Conservation (phyloP, 805 yeast species). For the Ogataea nitratoaversa region DNA sequence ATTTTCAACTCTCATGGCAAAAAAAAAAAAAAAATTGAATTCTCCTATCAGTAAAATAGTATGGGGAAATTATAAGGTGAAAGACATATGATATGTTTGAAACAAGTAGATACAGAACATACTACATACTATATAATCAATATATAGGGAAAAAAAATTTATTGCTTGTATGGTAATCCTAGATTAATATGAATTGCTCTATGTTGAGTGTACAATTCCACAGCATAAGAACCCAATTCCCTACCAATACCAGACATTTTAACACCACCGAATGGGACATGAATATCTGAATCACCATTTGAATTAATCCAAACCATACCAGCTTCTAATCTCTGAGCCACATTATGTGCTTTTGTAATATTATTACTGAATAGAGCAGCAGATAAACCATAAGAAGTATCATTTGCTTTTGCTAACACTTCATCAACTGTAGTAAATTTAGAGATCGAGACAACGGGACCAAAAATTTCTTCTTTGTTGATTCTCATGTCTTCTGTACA, state of each 20-base stretch:
- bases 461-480: constrained; percentile 72
- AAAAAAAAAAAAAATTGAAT: too few species aligned
- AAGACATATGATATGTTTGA: too few species aligned
- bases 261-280: constrained; percentile 67
- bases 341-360: constrained; percentile 56
- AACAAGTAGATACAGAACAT: too few species aligned
- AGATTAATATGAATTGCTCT: constrained; percentile 71
- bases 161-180: constrained; percentile 4
- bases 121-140: too few species aligned
- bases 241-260: constrained; percentile 65
- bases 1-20: too few species aligned
- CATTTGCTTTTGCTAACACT: constrained; percentile 61
- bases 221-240: constrained; percentile 65
- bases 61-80: too few species aligned
- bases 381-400: constrained; percentile 70
- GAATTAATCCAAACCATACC: constrained; percentile 66
- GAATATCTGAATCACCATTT: constrained; percentile 51
- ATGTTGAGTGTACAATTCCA: constrained; percentile 56
- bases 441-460: constrained; percentile 70
- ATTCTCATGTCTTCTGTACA: constrained; percentile 61
- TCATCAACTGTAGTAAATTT: constrained; percentile 65
- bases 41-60: too few species aligned
- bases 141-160: background rate
- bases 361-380: constrained; percentile 71
- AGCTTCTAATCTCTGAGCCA: constrained; percentile 58